Conservation (phyloP, 1,139 yeast genomes). For the Nadsonia commutata region DNA sequence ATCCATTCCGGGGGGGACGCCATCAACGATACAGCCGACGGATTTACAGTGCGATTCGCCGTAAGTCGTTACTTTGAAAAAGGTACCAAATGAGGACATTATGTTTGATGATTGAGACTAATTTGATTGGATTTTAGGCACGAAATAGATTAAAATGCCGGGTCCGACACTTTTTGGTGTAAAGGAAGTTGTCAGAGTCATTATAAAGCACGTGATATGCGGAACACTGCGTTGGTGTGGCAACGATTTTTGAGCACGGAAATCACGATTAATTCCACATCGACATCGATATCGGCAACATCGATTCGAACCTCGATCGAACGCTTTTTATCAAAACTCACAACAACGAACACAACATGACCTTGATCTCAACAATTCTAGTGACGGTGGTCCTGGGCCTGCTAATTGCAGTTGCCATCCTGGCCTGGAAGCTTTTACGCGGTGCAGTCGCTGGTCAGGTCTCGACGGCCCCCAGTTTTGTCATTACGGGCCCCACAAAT, state of each 20-base stretch:
- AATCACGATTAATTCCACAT: background rate
- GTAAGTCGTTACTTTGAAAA: conserved; percentile 74
- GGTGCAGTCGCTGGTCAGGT: conserved; percentile 1
- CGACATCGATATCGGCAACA: too few species aligned
- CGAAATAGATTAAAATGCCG: background rate
- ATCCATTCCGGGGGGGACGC: conserved; percentile 89
- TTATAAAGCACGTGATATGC: background rate
- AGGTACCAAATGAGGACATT: conserved; percentile 54
- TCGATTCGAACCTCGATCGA: background rate
- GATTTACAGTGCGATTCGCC: conserved; percentile 97
- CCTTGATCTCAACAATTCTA: background rate
- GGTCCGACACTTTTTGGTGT: background rate
- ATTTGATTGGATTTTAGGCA: background rate
- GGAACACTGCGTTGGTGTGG: background rate
- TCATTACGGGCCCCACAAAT: conserved; percentile 4
- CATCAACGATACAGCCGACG: conserved; percentile 98
- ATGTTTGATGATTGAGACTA: conserved; percentile 1
- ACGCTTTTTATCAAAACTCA: background rate
- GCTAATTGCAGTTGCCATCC: background rate
- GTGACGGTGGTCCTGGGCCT: background rate
- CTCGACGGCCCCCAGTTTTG: conserved; percentile 3
- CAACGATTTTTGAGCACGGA: background rate
- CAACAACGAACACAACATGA: background rate
- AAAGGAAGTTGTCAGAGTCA: background rate
- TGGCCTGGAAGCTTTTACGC: background rate